phyloP scores from a whole-genome alignment of 2,329 filamentous ascomycete species.

The Epichloe sibirici region DNA sequence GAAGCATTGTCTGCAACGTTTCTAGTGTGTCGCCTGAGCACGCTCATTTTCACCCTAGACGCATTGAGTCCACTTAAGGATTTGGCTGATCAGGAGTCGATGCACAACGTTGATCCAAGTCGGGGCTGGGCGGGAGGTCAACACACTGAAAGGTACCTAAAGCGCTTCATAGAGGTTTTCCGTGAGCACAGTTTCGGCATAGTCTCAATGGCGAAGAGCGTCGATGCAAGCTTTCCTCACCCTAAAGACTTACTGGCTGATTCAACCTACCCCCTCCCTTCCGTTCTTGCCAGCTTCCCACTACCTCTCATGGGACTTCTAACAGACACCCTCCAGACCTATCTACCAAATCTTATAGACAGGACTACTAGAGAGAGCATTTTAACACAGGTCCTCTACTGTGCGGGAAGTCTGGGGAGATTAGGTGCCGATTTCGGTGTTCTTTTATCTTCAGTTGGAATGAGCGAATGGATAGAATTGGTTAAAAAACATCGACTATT shows the following conservation, averaged over 20 bases:
- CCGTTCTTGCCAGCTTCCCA: slow-evolving; percentile 72
- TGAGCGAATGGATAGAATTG: slow-evolving; percentile 73
- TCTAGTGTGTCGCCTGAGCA: slow-evolving; percentile 72
- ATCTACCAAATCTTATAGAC: slow-evolving; percentile 73
- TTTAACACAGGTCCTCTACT: slow-evolving; percentile 85
- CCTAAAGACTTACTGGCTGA: slow-evolving; percentile 11
- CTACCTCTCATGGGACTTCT: slow-evolving; percentile 73
- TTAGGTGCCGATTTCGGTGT: slow-evolving; percentile 88
- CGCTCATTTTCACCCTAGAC: slow-evolving; percentile 65
- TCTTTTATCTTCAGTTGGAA: slow-evolving; percentile 52
- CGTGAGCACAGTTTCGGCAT: slow-evolving; percentile 95
- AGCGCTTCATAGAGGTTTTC: slow-evolving; percentile 94
- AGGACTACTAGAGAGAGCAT: slow-evolving; percentile 73
- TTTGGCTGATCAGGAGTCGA: slow-evolving; percentile 75
- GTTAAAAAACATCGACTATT: slow-evolving; percentile 79
- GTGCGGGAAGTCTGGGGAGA: slow-evolving; percentile 78
- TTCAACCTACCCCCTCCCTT: slow-evolving; percentile 51
- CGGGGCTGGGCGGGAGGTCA: slow-evolving; percentile 58
- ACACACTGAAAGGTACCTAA: slow-evolving; percentile 88
- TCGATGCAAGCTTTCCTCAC: slow-evolving; percentile 36
- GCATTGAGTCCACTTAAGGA: slow-evolving; percentile 78
- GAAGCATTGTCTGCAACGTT: slow-evolving; percentile 72
- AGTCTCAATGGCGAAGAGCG: slow-evolving; percentile 84
- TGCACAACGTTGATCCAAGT: slow-evolving; percentile 30
- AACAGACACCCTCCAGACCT: slow-evolving; percentile 59